phyloP scores from a whole-genome alignment of 495 filamentous ascomycete genomes.

The Lepidopterella palustris region DNA sequence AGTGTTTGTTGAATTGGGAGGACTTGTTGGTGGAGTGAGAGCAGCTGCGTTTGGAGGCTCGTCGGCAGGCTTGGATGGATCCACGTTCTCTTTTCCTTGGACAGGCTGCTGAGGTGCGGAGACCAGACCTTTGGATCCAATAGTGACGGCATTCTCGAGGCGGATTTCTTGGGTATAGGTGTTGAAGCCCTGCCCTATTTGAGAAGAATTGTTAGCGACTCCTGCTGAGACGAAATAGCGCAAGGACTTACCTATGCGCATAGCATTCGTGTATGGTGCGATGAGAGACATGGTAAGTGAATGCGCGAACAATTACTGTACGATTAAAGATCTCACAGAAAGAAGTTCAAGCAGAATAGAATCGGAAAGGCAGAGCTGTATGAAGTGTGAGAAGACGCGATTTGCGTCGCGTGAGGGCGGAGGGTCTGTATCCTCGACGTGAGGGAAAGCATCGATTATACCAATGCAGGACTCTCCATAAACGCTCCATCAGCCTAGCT shows the following conservation, averaged over 20 bases:
- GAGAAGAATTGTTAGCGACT: background rate
- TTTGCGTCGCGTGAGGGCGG: no score
- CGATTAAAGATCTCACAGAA: no score
- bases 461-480: no score
- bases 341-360: no score
- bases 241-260: slow-evolving; percentile 26
- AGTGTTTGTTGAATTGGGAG: background rate
- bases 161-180: slow-evolving; percentile 29
- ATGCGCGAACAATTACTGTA: background rate
- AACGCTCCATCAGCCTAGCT: no score
- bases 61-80: background rate
- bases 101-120: background rate
- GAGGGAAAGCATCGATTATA: no score
- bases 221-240: no score
- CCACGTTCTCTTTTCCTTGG: background rate
- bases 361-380: no score
- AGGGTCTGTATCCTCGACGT: no score
- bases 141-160: slow-evolving; percentile 20
- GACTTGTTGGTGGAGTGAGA: background rate
- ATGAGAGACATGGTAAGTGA: slow-evolving; percentile 18
- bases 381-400: no score
- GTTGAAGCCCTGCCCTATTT: slow-evolving; percentile 30
- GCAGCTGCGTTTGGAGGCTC: background rate
- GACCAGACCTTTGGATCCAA: background rate
- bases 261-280: slow-evolving; percentile 28